Conservation (phyloP, 257 asterid genomes). For the Euphrasia confusa region DNA sequence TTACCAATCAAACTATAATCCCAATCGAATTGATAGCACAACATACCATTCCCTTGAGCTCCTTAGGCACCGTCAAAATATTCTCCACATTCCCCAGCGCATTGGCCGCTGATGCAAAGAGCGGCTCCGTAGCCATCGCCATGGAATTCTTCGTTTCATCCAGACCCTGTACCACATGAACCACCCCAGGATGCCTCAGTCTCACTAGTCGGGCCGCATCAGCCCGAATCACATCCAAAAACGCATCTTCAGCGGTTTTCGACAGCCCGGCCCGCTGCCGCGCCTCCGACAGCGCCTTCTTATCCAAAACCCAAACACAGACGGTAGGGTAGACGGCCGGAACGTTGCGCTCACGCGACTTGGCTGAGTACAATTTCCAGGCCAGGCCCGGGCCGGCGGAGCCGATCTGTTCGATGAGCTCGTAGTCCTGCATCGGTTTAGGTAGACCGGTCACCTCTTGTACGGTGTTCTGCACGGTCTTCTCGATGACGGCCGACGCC, state of each 20-base stretch:
- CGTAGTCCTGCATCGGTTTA: conserved; percentile 79
- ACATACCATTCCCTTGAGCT: conserved; percentile 89
- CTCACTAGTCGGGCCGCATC: conserved; percentile 89
- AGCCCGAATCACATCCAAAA: conserved; percentile 75
- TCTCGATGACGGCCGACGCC: conserved; percentile 95
- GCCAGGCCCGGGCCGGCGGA: conserved; percentile 91
- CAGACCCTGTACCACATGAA: conserved; percentile 87
- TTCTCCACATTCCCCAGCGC: conserved; percentile 79
- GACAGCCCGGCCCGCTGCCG: conserved; percentile 84
- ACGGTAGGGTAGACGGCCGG: conserved; percentile 77
- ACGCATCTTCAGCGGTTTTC: conserved; percentile 85
- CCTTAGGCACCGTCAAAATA: conserved; percentile 72
- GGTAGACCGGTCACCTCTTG: conserved; percentile 96
- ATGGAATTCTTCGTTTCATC: conserved; percentile 91
- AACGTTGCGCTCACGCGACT: conserved; percentile 62
- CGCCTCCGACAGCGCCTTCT: conserved; percentile 75
- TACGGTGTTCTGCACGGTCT: conserved; percentile 92
- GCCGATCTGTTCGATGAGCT: conserved; percentile 82
- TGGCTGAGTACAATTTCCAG: conserved; percentile 89
- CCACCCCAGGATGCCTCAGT: conserved; percentile 98
- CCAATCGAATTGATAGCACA: conserved; percentile 17
- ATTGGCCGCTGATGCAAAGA: conserved; percentile 86
- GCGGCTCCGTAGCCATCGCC: conserved; percentile 98
- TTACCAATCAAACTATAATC: conserved; percentile 9
- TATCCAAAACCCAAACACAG: conserved; percentile 89